Percentiles rank a stretch among this genome's conserved stretches.
These are phyloP conservation scores for Plasmodium vivax DNA, from an alignment of 169 alveolate genomes.

Conservation along the genomic window DNA sequence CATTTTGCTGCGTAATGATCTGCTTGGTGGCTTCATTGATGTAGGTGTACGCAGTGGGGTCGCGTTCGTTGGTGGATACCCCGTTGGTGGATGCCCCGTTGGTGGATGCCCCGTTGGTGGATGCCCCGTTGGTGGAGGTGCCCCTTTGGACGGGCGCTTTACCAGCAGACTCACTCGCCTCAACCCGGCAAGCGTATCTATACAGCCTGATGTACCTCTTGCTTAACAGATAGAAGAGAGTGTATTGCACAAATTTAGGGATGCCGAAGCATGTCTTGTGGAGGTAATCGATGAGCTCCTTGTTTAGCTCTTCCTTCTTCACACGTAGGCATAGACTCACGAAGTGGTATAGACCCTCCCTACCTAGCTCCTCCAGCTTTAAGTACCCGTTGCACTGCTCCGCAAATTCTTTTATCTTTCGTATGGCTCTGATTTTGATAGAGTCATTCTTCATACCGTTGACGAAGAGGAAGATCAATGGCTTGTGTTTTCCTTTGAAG, in stretches of 20 bases:
- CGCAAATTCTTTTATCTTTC: conserved; percentile 76
- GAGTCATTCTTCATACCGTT: conserved; percentile 41
- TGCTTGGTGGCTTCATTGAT: conserved; percentile 7
- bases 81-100: not conserved
- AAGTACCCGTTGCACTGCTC: conserved; percentile 77
- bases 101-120: not conserved
- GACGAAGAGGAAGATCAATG: conserved; percentile 50
- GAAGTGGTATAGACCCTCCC: conserved; percentile 70
- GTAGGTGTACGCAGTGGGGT: conserved; percentile 14
- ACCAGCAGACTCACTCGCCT: not conserved
- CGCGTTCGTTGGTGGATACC: not conserved
- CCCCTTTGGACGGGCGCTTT: not conserved
- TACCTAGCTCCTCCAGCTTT: conserved; percentile 70
- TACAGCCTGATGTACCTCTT: conserved; percentile 53
- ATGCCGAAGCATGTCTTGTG: conserved; percentile 78
- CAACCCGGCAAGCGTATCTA: not conserved
- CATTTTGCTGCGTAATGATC: conserved; percentile 28
- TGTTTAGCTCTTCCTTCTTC: conserved; percentile 44
- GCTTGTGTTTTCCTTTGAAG: conserved; percentile 70
- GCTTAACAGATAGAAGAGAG: conserved; percentile 72
- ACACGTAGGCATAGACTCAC: conserved; percentile 72
- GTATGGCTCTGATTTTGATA: conserved; percentile 2
- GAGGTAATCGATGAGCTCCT: conserved; percentile 74
- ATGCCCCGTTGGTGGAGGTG: not conserved
- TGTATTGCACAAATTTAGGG: conserved; percentile 77